These are phyloP conservation scores for Gymnopus androsaceus DNA, from an alignment of 1,284 basidiomycete species.

Conservation along the genomic window DNA sequence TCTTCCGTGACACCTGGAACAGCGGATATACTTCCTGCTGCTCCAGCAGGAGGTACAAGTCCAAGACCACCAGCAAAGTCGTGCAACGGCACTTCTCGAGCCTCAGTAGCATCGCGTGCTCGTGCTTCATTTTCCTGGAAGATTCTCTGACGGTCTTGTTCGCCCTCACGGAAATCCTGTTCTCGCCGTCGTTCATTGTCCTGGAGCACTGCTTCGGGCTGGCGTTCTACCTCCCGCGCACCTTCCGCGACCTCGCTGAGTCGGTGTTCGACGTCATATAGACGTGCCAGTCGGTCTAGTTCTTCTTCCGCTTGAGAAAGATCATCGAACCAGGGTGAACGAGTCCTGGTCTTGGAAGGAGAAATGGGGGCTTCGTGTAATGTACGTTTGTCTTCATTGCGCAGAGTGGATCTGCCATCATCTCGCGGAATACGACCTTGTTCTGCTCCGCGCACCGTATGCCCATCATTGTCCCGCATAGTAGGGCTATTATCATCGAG, in stretches of 20 bases:
- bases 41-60: slow-evolving; percentile 25
- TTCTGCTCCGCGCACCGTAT: no score
- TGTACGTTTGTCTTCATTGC: no score
- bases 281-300: slow-evolving; percentile 52
- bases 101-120: slow-evolving; percentile 51
- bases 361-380: no score
- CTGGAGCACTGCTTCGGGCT: slow-evolving; percentile 60
- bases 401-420: no score
- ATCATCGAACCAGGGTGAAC: slow-evolving; percentile 30
- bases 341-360: slow-evolving; percentile 5
- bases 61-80: slow-evolving; percentile 49
- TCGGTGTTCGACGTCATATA: slow-evolving; percentile 55
- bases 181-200: slow-evolving; percentile 65
- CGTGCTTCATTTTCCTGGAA: slow-evolving; percentile 64
- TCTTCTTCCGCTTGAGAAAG: slow-evolving; percentile 50
- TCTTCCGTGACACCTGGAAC: slow-evolving; percentile 3
- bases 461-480: no score
- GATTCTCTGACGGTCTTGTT: slow-evolving; percentile 61
- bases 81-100: slow-evolving; percentile 50
- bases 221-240: slow-evolving; percentile 58
- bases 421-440: no score
- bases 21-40: background rate
- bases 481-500: no score
- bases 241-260: slow-evolving; percentile 47
- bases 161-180: slow-evolving; percentile 58